phyloP scores from a whole-genome alignment of 1,284 basidiomycete species.

The Tilletiaria anomala region DNA sequence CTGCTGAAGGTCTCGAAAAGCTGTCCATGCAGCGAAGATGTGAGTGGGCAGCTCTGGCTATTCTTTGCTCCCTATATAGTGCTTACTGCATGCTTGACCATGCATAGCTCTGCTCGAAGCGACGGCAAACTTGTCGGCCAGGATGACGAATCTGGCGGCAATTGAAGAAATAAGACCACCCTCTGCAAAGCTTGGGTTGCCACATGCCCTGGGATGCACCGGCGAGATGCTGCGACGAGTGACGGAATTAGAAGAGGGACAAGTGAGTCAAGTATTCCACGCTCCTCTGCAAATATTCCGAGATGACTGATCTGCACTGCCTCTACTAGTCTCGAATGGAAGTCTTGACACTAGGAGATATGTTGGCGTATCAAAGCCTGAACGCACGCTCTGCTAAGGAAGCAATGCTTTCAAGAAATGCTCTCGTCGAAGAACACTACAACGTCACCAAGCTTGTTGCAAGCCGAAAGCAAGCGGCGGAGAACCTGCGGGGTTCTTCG shows the following conservation, averaged over 20 bases:
- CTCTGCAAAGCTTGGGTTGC: background rate
- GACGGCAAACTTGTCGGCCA: background rate
- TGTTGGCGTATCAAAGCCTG: slow-evolving; percentile 23
- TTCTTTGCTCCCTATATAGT: background rate
- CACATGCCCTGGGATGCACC: background rate
- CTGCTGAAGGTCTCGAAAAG: slow-evolving; percentile 8
- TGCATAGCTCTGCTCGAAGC: slow-evolving; percentile 1
- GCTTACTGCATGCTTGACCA: slow-evolving; percentile 2
- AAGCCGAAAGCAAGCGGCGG: too few relatives aligned
- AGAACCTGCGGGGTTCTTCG: too few relatives aligned
- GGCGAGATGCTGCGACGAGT: background rate
- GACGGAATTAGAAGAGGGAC: background rate
- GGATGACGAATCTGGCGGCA: background rate
- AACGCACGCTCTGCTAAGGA: slow-evolving; percentile 28
- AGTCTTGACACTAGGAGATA: background rate
- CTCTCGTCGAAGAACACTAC: slow-evolving; percentile 30
- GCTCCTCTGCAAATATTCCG: slow-evolving; percentile 4
- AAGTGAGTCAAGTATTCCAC: slow-evolving; percentile 8
- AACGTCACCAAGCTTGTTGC: too few relatives aligned
- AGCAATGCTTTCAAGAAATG: slow-evolving; percentile 26
- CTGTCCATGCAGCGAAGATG: slow-evolving; percentile 10
- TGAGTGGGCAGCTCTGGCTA: slow-evolving; percentile 4
- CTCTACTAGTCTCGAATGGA: too few relatives aligned
- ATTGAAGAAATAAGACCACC: background rate
- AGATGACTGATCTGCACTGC: background rate